Base-by-base conservation (phyloP, 2,329 filamentous ascomycete species). In the Drechslerella stenobrocha region DNA sequence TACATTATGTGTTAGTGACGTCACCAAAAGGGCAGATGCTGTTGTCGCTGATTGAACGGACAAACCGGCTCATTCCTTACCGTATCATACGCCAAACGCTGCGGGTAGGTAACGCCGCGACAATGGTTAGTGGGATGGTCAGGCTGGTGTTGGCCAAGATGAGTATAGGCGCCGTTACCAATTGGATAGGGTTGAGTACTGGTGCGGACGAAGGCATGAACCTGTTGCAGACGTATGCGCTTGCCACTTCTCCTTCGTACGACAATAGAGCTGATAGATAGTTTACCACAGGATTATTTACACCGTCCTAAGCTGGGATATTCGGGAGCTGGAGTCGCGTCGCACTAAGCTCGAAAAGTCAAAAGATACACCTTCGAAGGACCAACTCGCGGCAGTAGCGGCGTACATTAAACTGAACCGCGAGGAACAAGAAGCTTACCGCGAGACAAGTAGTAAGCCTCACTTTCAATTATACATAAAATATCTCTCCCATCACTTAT, bases 181-280 rank as follows among this genome's bases (percentile, higher is more conserved):
- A 90, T 74, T 92, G 87, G 86, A 81, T 91, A 8, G 88, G 89
- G 0, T 75, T 89, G 35, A 90, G 86, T 0, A 82, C 83, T 46
- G 84, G 83, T 46, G 82, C 85, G 0, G 84, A 89, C 69, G 87
- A 90, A 71, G 88, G 88, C 46, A 89, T 89, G 87, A 93, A 91
- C 74, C 75, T 92, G 6, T 75, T 93, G 70, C 88, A 92, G 75
- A 78, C 63, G 79, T 80, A 71, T 51, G 71, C 52, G 13, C 2
- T 3, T 3, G 13, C 2, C 11, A 15, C 6, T 13, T 26, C 8
- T 34, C 20, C 20, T 3, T 15, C 40, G 23, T 52, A 35, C 15
- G 5, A 7, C 42, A 3, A 23, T 8, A n/a, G 1, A 6, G 23
- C 15, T 1, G 15, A 26, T 20, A 0, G 1, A 8, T 20, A 9